Conservation (phyloP, 768 basidiomycete species). For the Suillus variegatus region DNA sequence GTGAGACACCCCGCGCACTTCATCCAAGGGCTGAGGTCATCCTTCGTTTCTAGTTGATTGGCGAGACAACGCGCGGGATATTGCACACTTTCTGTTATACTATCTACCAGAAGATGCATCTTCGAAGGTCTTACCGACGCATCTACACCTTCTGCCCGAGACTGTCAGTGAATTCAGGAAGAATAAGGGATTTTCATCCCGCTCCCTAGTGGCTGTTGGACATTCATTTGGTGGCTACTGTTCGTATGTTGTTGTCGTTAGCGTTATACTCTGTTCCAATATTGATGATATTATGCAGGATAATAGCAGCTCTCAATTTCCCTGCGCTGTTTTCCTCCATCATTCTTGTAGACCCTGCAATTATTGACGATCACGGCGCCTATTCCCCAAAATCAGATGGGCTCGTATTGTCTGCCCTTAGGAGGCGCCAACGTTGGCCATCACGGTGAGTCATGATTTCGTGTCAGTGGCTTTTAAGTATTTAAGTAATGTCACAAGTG, state of each 20-base stretch:
- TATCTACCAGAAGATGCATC: conserved; percentile 56
- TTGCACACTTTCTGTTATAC: conserved; percentile 69
- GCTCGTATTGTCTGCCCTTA: conserved; percentile 39
- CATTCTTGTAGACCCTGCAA: conserved; percentile 79
- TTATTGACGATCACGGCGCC: conserved; percentile 31
- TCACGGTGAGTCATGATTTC: conserved; percentile 45
- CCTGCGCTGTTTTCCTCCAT: conserved; percentile 73
- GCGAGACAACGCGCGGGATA: conserved; percentile 76
- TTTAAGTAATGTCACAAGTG: conserved; percentile 35
- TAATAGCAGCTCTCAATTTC: conserved; percentile 62
- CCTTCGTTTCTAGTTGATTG: conserved; percentile 59
- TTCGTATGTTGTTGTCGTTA: conserved; percentile 47
- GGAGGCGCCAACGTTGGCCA: conserved; percentile 63
- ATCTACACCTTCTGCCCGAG: conserved; percentile 50
- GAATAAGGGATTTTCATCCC: conserved; percentile 46
- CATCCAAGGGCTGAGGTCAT: neutral
- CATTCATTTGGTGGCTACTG: conserved; percentile 87
- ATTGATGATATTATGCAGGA: conserved; percentile 35
- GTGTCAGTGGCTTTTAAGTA: neutral
- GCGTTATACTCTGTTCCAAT: conserved; percentile 4
- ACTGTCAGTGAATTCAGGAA: conserved; percentile 44
- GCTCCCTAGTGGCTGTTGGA: conserved; percentile 69
- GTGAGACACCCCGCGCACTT: conserved; percentile 39
- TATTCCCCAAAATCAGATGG: neutral
- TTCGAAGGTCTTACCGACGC: conserved; percentile 45